These are phyloP conservation scores for Volvox africanus DNA, from an alignment of 139 green algal genomes.

Conservation along the genomic window DNA sequence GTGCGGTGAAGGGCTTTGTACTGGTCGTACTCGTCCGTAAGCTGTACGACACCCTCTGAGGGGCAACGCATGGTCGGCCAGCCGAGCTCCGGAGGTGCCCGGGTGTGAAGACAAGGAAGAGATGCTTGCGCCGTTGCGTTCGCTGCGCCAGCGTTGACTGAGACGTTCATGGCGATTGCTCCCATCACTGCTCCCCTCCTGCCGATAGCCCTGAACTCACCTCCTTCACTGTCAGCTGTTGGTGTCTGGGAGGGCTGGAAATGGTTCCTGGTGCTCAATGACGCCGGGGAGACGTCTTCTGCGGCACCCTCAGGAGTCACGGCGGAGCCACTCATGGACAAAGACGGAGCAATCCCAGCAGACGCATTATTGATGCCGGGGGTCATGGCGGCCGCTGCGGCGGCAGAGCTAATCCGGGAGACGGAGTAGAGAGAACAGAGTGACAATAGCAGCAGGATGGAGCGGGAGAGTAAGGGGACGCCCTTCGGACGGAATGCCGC, in stretches of 20 bases:
- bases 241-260: not conserved
- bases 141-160: not conserved
- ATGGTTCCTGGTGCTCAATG: not conserved
- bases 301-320: not conserved
- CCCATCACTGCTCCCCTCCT: too few species aligned
- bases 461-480: too few species aligned
- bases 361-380: too few species aligned
- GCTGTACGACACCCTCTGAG: not conserved
- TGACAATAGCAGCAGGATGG: not conserved
- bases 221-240: too few species aligned
- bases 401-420: not conserved
- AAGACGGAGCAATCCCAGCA: too few species aligned
- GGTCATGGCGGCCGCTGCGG: not conserved
- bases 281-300: not conserved
- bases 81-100: not conserved
- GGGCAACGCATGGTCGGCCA: slow-evolving; percentile 40
- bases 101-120: slow-evolving; percentile 14
- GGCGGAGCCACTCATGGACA: too few species aligned
- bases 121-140: not conserved
- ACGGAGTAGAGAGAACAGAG: not conserved
- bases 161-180: not conserved
- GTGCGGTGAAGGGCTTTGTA: slow-evolving; percentile 26
- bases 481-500: too few species aligned
- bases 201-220: too few species aligned
- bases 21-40: slow-evolving; percentile 5